Conservation (phyloP, 1,139 yeast genomes). For the Sugiyamaella pinicola region DNA sequence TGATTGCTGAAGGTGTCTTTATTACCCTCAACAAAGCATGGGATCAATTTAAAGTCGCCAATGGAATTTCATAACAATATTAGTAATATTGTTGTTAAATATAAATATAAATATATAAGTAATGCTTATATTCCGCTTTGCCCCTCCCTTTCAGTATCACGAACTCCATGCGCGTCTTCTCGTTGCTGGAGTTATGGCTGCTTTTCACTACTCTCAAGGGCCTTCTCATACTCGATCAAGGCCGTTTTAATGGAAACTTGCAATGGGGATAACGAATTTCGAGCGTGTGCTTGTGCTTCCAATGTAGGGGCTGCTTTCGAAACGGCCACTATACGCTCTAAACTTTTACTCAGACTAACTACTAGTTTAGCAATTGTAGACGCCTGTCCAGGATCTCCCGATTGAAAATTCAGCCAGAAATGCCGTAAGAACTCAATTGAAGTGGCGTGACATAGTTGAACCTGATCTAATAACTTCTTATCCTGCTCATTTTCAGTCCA, state of each 20-base stretch:
- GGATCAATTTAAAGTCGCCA: constrained; percentile 75
- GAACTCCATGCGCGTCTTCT: too few relatives aligned
- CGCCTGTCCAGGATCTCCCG: constrained; percentile 58
- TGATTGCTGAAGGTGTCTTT: constrained; percentile 87
- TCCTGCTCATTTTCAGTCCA: constrained; percentile 29
- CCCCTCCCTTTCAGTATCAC: too few relatives aligned
- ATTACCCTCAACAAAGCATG: constrained; percentile 84
- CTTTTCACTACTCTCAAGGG: constrained; percentile 26
- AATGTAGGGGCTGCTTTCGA: constrained; percentile 36
- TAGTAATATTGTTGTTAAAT: background rate
- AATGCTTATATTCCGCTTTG: too few relatives aligned
- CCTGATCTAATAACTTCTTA: constrained; percentile 32
- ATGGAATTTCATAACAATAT: constrained; percentile 45
- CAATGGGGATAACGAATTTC: constrained; percentile 44
- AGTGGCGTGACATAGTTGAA: constrained; percentile 58
- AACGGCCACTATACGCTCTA: constrained; percentile 49
- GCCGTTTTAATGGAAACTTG: constrained; percentile 46
- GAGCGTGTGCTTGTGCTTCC: constrained; percentile 35
- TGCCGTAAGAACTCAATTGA: constrained; percentile 71
- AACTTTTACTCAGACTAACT: constrained; percentile 51
- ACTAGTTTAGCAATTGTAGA: constrained; percentile 50
- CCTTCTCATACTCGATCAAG: constrained; percentile 43
- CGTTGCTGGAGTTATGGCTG: background rate
- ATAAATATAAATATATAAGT: background rate
- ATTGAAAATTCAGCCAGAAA: constrained; percentile 65